Evolutionary conservation across 768 basidiomycete genomes (phyloP), one percentile per base, ranked within the genome.

Genomic region (Xerocomus brunneocitrinus): DNA sequence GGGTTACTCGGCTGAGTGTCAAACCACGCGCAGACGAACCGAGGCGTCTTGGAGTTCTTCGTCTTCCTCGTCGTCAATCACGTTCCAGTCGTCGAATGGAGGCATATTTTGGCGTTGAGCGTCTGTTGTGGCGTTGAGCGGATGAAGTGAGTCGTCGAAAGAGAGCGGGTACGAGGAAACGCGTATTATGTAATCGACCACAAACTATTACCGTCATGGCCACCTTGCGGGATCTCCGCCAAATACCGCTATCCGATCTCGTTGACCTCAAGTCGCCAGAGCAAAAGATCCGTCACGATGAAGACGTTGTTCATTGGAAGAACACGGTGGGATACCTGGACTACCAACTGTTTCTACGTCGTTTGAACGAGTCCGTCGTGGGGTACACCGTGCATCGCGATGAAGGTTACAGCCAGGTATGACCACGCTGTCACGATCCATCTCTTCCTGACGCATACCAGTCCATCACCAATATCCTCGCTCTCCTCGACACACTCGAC

Each of bases 31-130:
- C 14, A 32, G 32, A 57, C 71, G 41, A 60, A 87, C 87, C 39
- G 85, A 83, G 9, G 65, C 48, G 61, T 89, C 88, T 62, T 89
- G 87, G 16, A 92, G 64, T 57, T 92, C 91, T 22, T 89, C 85
- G 0, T 93, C 89, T 5, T 91, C 90, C 7, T 91, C 89, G 0
- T 90, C 86, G 16, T 87, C 87, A 27, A 88, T 63, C 50, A 74
- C 79, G 65, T 87, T 89, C 90, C 89, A 91, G 52, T 89, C 86
- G 34, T 90, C 87, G 56, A 84, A 91, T 0, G 81, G 76, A 0
- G 85, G 69, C 87, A 90, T 89, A 3, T 0, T 44, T 16, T 1
- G 3, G 8, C 7, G 41, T 16, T 3, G 3, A 34, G 46, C 3
- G 47, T 9, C 2, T 13, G 19, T 16, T 14, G n/a, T 44, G 41